A percentile compares a stretch with the other conserved stretches of the same genome.
phyloP scores from a whole-genome alignment of 2,329 filamentous ascomycete genomes.

The Neonectria sp. region DNA sequence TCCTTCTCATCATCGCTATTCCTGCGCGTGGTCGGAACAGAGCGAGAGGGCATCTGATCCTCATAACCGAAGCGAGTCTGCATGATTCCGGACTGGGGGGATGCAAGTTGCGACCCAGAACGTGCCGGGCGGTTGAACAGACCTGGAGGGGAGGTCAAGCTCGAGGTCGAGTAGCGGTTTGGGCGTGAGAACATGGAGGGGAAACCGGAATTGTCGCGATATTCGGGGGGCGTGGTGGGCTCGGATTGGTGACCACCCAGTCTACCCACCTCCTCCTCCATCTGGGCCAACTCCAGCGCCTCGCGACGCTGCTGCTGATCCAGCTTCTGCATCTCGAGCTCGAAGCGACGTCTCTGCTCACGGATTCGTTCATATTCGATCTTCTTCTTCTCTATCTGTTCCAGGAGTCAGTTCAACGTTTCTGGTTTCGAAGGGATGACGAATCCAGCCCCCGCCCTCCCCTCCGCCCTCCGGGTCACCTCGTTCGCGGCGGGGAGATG shows the following conservation, averaged over 20 bases:
- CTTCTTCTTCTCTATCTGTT: slow-evolving; percentile 92
- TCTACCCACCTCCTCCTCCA: slow-evolving; percentile 82
- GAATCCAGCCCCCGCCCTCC: background rate
- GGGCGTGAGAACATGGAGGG: slow-evolving; percentile 86
- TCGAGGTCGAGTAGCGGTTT: slow-evolving; percentile 91
- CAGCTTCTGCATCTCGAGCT: slow-evolving; percentile 91
- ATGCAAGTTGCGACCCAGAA: slow-evolving; percentile 85
- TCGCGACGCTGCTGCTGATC: slow-evolving; percentile 88
- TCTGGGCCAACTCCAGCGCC: slow-evolving; percentile 86
- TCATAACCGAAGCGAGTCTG: slow-evolving; percentile 71
- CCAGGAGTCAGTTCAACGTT: slow-evolving; percentile 53
- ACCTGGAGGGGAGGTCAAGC: slow-evolving; percentile 85
- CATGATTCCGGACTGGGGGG: slow-evolving; percentile 77
- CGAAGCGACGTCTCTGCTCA: slow-evolving; percentile 90
- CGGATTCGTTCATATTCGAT: slow-evolving; percentile 92
- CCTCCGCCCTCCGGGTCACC: background rate
- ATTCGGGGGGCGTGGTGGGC: slow-evolving; percentile 96
- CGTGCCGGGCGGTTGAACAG: slow-evolving; percentile 81
- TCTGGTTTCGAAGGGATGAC: background rate
- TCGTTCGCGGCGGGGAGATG: slow-evolving; percentile 4
- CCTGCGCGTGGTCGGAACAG: slow-evolving; percentile 87
- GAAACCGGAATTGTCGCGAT: slow-evolving; percentile 85
- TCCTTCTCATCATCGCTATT: slow-evolving; percentile 95
- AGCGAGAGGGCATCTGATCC: slow-evolving; percentile 80
- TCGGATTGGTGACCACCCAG: slow-evolving; percentile 87